A percentile compares a stretch with the other conserved stretches of the same genome.
phyloP scores from a whole-genome alignment of 345 rosid species.

The Passiflora organensis region DNA sequence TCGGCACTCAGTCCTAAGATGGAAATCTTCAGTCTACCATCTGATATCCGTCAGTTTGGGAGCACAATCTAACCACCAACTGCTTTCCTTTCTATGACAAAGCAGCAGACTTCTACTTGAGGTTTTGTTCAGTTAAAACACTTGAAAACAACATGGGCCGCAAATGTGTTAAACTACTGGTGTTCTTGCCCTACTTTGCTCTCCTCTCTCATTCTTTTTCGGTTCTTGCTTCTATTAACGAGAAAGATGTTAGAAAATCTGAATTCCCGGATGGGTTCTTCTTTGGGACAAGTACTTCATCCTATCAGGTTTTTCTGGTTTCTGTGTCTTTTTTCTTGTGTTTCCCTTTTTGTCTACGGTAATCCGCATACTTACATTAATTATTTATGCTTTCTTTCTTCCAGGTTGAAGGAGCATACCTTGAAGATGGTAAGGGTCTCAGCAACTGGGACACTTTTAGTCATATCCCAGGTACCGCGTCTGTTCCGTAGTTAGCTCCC shows the following conservation, averaged over 20 bases:
- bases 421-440: constrained; percentile 36
- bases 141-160: too few relatives aligned
- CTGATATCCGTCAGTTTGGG: too few relatives aligned
- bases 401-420: constrained; percentile 39
- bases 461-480: constrained; percentile 22
- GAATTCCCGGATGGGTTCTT: constrained; percentile 22
- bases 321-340: not conserved
- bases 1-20: too few relatives aligned
- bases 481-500: not conserved
- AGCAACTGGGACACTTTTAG: constrained; percentile 40
- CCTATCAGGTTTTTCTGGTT: constrained; percentile 12
- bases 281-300: constrained; percentile 25
- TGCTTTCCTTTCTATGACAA: too few relatives aligned
- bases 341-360: not conserved
- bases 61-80: too few relatives aligned
- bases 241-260: constrained; percentile 9
- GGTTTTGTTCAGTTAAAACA: too few relatives aligned
- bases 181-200: not conserved
- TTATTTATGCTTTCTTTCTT: not conserved
- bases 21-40: too few relatives aligned
- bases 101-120: too few relatives aligned
- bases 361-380: not conserved
- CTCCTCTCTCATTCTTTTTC: not conserved
- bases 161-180: too few relatives aligned
- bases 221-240: constrained; percentile 3